Evolutionary conservation across 305 asterid genomes (phyloP), one percentile per base, ranked within the genome.

Genomic region (Solanum chacoense): DNA sequence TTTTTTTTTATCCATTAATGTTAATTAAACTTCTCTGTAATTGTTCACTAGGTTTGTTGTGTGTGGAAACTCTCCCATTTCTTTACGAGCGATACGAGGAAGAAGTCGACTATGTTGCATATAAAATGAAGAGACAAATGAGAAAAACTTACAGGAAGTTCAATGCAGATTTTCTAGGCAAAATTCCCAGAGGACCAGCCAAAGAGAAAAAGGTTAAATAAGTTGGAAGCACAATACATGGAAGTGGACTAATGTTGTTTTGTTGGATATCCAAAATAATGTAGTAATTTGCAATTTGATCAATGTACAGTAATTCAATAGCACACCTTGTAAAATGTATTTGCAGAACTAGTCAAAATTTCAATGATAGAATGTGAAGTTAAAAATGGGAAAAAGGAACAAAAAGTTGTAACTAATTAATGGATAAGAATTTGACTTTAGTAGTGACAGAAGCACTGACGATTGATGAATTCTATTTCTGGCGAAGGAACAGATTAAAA

Each of bases 51-150:
- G 96, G 94, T 12, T 38, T 93, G 84, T 89, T 93, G 42, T 93
- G 94, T 87, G 4, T 92, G 92, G 94, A 90, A 91, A 93, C 93
- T 84, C 85, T 94, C 50, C 96, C 94, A 9, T 89, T 93, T 63
- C 36, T 93, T 24, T 94, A 93, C 14, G 95, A 94, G 84, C 50
- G 40, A 85, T 93, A 91, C 69, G 95, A 93, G 92, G 94, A 91
- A 71, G 95, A 91, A 90, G 92, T 91, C 3, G 96, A 92, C 69
- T 71, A 90, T 91, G 80, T 92, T 88, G 94, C 93, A 7, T 50
- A 88, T 22, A 81, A 81, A 88, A 16, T 91, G 34, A 87, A 75
- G 88, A 75, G 84, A 80, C 84, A 80, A 59, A 87, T 91, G 89
- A 91, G 65, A 90, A 92, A 87, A 83, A 79, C 84, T 65, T 91